Base-by-base conservation (phyloP, 2,329 filamentous ascomycete genomes). In the Ophiostoma angusticollis region DNA sequence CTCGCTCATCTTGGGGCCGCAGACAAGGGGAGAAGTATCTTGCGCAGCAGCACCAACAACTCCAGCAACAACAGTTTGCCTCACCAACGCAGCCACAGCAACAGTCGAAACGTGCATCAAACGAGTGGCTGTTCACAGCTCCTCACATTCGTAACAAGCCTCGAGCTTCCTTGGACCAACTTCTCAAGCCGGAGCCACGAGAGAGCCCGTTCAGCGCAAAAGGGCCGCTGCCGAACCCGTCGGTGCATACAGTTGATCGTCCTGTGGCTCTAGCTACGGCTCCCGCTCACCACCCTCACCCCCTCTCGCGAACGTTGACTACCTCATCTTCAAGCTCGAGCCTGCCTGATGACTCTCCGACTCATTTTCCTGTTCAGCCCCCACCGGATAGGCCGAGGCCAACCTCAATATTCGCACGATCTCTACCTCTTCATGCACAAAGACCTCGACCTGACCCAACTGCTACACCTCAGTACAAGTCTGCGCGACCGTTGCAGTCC, bases 271-370 rank as follows among this genome's bases (percentile, higher is more conserved):
- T 21, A 5, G 7, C 16, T n/a, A 9, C 9, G 11, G 23, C 35
- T 13, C 25, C 27, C 37, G 45, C 55, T 3, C 67, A 70, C 45
- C 72, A 76, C 48, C 73, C 82, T 14, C 89, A 95, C 55, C 89
- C 89, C 16, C 67, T 95, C 17, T 94, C 89, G 6, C 77, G 85
- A 45, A 83, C 84, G 0, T 67, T 95, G 49, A 93, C 84, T 0
- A 85, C 86, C 4, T 93, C 86, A 1, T 89, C 84, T 1, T 93
- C 86, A 2, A 76, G 71, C 38, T 89, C 84, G 6, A 91, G 80
- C 52, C 56, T 89, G 31, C 67, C 69, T 1, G 84, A 87, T 46
- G 84, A 89, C 35, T 74, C 76, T 48, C 80, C 68, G 29, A 83
- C 65, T 0, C 75, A 79, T 52, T 65, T 74, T 46, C 72, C 74